Evolutionary conservation across 2,329 filamentous ascomycete species (phyloP).

Genomic region (Sclerotinia trifoliorum): DNA sequence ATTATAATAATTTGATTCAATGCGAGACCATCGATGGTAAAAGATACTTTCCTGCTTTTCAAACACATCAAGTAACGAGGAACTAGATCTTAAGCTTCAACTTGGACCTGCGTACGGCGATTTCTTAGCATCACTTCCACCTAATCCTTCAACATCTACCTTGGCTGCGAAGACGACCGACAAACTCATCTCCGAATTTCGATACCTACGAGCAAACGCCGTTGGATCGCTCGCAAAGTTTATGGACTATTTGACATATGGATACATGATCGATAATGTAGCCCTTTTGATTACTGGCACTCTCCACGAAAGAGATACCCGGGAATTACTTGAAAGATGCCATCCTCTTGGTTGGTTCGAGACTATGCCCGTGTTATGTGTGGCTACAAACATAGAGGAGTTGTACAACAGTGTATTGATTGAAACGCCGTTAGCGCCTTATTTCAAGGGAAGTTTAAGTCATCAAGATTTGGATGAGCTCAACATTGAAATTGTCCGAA

Average conservation of each 20-base stretch:
- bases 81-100: constrained; percentile 90
- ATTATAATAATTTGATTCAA: constrained; percentile 94
- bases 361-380: constrained; percentile 96
- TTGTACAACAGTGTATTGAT: constrained; percentile 97
- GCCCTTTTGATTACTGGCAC: constrained; percentile 97
- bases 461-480: constrained; percentile 97
- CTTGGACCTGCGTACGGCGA: constrained; percentile 96
- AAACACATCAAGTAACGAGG: constrained; percentile 22
- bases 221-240: constrained; percentile 89
- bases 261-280: constrained; percentile 99
- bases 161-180: constrained; percentile 95
- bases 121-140: constrained; percentile 88
- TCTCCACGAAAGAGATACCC: constrained; percentile 93
- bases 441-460: constrained; percentile 95
- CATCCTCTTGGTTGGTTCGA: constrained; percentile 98
- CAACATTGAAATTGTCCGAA: constrained; percentile 98
- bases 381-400: constrained; percentile 97
- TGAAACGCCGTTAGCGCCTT: constrained; percentile 91
- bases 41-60: constrained; percentile 28
- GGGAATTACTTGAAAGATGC: constrained; percentile 91
- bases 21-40: constrained; percentile 96
- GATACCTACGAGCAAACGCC: constrained; percentile 91
- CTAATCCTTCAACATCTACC: constrained; percentile 93
- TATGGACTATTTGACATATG: constrained; percentile 97
- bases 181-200: constrained; percentile 96